Percentiles rank a stretch among this genome's conserved stretches.
Evolutionary conservation across 306 rosid genomes (phyloP).

Genomic region (Corylus americana): DNA sequence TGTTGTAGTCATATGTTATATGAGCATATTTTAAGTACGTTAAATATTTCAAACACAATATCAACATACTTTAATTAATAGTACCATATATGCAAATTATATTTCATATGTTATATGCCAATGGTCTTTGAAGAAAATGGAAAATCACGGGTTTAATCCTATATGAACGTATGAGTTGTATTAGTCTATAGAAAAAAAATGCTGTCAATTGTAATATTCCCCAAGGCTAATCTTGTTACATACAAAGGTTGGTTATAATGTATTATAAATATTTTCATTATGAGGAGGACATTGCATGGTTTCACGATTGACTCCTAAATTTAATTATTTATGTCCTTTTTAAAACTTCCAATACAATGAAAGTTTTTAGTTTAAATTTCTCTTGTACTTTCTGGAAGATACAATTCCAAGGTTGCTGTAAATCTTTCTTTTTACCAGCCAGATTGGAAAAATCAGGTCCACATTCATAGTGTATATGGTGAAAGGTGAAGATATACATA

Average conservation of each 20-base stretch:
- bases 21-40: neutral
- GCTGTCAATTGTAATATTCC: neutral
- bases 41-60: neutral
- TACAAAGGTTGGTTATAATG: neutral
- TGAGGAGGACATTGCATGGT: no score
- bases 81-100: neutral
- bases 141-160: neutral
- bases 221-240: neutral
- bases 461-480: conserved; percentile 14
- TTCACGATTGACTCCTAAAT: no score
- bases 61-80: neutral
- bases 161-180: no score
- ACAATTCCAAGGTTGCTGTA: neutral
- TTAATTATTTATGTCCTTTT: no score
- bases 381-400: neutral
- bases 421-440: neutral
- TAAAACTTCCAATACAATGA: no score
- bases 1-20: neutral
- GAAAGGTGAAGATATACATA: conserved; percentile 30
- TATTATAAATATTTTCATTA: no score
- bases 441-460: conserved; percentile 2
- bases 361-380: no score
- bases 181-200: no score
- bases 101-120: neutral
- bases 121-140: neutral